Percentiles rank a stretch among this genome's conserved stretches.
Evolutionary conservation across 2,329 filamentous ascomycete species (phyloP).

Genomic region (Passalora sequoiae): DNA sequence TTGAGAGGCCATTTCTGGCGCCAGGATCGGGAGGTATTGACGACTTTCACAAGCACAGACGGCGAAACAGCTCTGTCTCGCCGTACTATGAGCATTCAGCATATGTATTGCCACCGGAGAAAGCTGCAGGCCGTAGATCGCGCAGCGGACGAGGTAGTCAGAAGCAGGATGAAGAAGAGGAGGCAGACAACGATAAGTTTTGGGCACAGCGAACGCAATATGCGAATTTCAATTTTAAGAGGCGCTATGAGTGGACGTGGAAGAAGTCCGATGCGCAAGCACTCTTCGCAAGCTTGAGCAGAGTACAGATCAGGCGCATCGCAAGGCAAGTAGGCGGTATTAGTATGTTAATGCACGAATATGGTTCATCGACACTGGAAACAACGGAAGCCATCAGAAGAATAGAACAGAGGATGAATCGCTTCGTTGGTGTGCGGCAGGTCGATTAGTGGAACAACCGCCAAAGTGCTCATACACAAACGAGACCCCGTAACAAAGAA

Average conservation of each 20-base stretch:
- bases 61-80: constrained; percentile 18
- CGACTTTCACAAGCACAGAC: constrained; percentile 17
- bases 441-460: too few species aligned
- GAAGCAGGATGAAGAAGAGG: constrained; percentile 27
- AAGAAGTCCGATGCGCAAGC: constrained; percentile 34
- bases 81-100: constrained; percentile 28
- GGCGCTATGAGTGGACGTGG: constrained; percentile 37
- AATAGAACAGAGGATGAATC: constrained; percentile 30
- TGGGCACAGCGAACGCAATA: constrained; percentile 34
- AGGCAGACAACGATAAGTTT: constrained; percentile 26
- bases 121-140: not conserved
- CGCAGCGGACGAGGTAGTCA: constrained; percentile 6
- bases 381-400: constrained; percentile 24
- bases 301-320: constrained; percentile 38
- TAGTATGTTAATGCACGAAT: constrained; percentile 29
- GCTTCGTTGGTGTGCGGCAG: constrained; percentile 32
- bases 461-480: too few species aligned
- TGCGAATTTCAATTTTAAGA: constrained; percentile 31
- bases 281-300: constrained; percentile 34
- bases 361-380: constrained; percentile 22
- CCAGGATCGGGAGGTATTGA: constrained; percentile 24
- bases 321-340: constrained; percentile 33
- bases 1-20: constrained; percentile 39
- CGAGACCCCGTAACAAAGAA: too few species aligned
- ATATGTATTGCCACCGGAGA: constrained; percentile 29